Percentiles rank a stretch among this genome's conserved stretches.
Evolutionary conservation across 176 grass and related monocot species (phyloP).

Genomic region (Paspalum vaginatum): DNA sequence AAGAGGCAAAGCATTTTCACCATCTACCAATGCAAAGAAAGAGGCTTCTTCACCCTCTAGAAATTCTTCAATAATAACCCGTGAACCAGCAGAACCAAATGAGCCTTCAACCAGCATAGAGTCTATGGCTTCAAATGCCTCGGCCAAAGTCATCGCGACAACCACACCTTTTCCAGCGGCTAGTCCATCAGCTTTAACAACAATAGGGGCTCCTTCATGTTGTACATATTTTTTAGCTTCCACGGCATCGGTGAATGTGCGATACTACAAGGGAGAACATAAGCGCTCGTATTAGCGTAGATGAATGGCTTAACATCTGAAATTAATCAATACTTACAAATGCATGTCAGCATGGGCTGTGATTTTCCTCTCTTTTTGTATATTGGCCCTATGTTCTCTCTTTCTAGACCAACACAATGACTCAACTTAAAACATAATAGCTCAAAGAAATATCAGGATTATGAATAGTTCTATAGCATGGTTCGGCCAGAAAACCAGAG

Average conservation of each 20-base stretch:
- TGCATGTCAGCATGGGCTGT: no score
- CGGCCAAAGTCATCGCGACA: conserved; percentile 72
- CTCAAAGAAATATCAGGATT: no score
- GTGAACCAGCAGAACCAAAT: conserved; percentile 85
- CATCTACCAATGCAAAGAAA: conserved; percentile 96
- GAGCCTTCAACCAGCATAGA: conserved; percentile 78
- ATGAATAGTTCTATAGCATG: neutral
- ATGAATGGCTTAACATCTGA: neutral
- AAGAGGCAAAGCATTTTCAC: conserved; percentile 76
- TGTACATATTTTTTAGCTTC: conserved; percentile 76
- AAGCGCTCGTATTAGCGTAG: conserved; percentile 1
- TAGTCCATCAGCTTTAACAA: conserved; percentile 88
- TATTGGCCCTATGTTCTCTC: neutral
- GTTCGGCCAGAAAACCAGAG: neutral
- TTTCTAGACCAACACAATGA: conserved; percentile 4
- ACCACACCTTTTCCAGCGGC: conserved; percentile 88
- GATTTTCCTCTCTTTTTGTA: neutral
- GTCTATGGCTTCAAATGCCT: conserved; percentile 76
- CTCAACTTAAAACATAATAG: neutral
- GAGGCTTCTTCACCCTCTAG: conserved; percentile 94
- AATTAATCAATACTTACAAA: conserved; percentile 16
- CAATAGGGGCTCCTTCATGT: conserved; percentile 78
- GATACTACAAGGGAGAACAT: conserved; percentile 56
- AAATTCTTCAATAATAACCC: conserved; percentile 83
- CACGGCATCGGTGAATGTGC: conserved; percentile 64